Evolutionary conservation across 257 asterid species (phyloP).

Genomic region (Anisodus acutangulus): DNA sequence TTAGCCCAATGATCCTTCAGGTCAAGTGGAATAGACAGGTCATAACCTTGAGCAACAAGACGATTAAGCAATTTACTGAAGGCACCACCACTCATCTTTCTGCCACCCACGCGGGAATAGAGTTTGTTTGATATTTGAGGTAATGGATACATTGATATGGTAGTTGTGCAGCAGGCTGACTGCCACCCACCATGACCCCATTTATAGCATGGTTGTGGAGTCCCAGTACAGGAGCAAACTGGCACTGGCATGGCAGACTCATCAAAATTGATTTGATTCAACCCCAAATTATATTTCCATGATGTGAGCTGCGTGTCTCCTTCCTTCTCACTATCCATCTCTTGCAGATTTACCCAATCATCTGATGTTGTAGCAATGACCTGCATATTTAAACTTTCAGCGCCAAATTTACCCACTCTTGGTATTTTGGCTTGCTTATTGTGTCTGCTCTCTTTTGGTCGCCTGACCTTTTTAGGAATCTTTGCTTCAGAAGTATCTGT

Average conservation of each 20-base stretch:
- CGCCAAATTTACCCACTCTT: conserved; percentile 53
- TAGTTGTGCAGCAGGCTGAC: conserved; percentile 87
- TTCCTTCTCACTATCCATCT: conserved; percentile 59
- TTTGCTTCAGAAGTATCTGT: conserved; percentile 54
- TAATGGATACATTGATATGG: conserved; percentile 82
- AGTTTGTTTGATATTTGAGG: conserved; percentile 85
- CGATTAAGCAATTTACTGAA: conserved; percentile 79
- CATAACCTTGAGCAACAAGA: conserved; percentile 73
- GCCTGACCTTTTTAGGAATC: conserved; percentile 63
- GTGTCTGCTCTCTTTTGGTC: conserved; percentile 52
- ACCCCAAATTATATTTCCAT: conserved; percentile 77
- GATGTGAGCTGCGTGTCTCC: conserved; percentile 56
- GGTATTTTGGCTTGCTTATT: conserved; percentile 53
- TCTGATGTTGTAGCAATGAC: conserved; percentile 45
- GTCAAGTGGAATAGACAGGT: conserved; percentile 77
- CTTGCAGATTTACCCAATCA: conserved; percentile 51
- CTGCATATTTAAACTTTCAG: conserved; percentile 55
- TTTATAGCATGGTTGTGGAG: conserved; percentile 91
- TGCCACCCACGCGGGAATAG: conserved; percentile 83
- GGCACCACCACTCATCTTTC: conserved; percentile 91
- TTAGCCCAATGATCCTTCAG: conserved; percentile 91
- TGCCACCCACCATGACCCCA: conserved; percentile 99
- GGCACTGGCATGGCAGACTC: conserved; percentile 93
- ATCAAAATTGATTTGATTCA: conserved; percentile 77
- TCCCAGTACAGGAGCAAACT: conserved; percentile 87